phyloP scores from a whole-genome alignment of 148 eudicot species.

The Rhododendron williamsianum region DNA sequence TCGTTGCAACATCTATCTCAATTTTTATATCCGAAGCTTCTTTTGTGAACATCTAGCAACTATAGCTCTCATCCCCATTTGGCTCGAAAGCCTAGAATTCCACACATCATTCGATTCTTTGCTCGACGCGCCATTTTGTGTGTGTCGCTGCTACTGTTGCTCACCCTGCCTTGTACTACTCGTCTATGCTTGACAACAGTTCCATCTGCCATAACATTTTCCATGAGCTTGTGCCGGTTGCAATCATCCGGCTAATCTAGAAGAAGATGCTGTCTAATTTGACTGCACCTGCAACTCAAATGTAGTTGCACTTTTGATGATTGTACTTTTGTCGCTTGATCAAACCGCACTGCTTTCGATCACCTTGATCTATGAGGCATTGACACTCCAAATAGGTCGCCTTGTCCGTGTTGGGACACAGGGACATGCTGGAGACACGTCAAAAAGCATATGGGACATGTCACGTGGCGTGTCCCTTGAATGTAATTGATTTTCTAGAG shows the following conservation, averaged over 20 bases:
- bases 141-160: not conserved
- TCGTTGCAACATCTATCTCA: not conserved
- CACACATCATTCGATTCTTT: not conserved
- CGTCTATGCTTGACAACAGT: not conserved
- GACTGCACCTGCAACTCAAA: not conserved
- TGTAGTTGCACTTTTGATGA: not conserved
- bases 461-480: not conserved
- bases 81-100: not conserved
- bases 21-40: no score
- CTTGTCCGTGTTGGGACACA: not conserved
- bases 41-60: not conserved
- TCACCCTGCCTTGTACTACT: not conserved
- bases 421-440: not conserved
- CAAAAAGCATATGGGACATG: not conserved
- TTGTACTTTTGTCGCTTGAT: not conserved
- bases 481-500: not conserved
- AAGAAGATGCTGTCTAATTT: not conserved
- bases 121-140: not conserved
- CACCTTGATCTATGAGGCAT: not conserved
- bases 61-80: not conserved
- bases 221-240: not conserved
- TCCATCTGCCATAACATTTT: not conserved
- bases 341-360: not conserved
- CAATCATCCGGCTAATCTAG: not conserved
- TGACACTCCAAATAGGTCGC: not conserved